These are phyloP conservation scores for Mrakia blollopis DNA, from an alignment of 768 basidiomycete species.

Conservation along the genomic window DNA sequence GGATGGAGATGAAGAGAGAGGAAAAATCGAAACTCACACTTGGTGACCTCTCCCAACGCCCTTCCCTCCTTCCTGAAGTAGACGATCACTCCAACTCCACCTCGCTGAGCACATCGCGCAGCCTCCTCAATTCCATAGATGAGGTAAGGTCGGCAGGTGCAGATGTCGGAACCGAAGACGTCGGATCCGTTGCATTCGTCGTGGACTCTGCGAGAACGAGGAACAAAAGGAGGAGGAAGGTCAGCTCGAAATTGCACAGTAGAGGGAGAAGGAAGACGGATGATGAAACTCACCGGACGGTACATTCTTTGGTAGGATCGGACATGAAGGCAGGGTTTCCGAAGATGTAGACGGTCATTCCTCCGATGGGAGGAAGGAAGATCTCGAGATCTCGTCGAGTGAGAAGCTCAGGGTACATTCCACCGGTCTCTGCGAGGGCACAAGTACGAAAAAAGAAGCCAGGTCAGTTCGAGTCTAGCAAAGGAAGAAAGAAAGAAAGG, in stretches of 20 bases:
- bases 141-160: slow-evolving; percentile 56
- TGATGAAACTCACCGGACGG: slow-evolving; percentile 28
- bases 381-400: slow-evolving; percentile 93
- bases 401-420: slow-evolving; percentile 71
- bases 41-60: slow-evolving; percentile 88
- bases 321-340: slow-evolving; percentile 66
- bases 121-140: slow-evolving; percentile 89
- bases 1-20: slow-evolving; percentile 6
- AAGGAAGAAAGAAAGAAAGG: neutral
- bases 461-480: neutral
- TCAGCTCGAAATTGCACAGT: neutral
- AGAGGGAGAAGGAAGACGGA: no score
- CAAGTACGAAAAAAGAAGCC: neutral
- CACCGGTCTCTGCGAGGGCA: slow-evolving; percentile 35
- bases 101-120: slow-evolving; percentile 71
- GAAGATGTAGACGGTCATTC: slow-evolving; percentile 75
- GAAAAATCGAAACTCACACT: slow-evolving; percentile 49
- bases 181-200: slow-evolving; percentile 97
- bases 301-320: slow-evolving; percentile 42
- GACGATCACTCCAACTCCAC: slow-evolving; percentile 69
- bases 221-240: neutral
- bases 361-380: slow-evolving; percentile 92
- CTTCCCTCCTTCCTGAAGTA: slow-evolving; percentile 67
- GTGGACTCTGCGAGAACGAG: slow-evolving; percentile 48
- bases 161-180: slow-evolving; percentile 73